Evolutionary conservation across 306 rosid species (phyloP), one percentile per base, ranked within the genome.

Genomic region (Luffa aegyptiaca): DNA sequence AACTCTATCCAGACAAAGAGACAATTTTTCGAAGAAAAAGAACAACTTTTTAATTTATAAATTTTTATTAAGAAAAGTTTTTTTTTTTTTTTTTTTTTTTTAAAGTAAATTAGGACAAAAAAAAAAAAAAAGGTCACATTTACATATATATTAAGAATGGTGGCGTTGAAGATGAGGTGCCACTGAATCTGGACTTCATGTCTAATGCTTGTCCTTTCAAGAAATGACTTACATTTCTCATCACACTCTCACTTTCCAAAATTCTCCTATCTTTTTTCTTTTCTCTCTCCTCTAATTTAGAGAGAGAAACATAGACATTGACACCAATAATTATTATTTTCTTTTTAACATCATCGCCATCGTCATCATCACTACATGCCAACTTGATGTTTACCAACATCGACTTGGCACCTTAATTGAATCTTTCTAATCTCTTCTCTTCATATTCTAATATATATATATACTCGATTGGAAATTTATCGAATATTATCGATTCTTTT

Each of bases 121-220:
- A 55, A 5, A 39, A 39, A 39, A 16, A 55, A 5, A 5, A 3
- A 2, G n/a, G 59, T 55, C 3, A 46, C 2, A 46, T 10, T 46
- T 46, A 46, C 14, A 11, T 46, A 46, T 9, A 46, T 46, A 46
- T 46, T 51, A 21, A 59, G 35, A 10, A 55, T 17, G 62, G 62
- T 26, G 16, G 68, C 14, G 11, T 31, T 31, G 39, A 21, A 39
- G 20, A 63, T 12, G 70, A 33, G n/a, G 44, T 35, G 45, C 71
- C 71, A 64, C 36, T 68, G 75, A 68, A 68, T 68, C 36, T 68
- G 8, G 75, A 68, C 75, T 68, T 68, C 75, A n/a, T 68, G 35
- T 41, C 6, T 9, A 8, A 41, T 68, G 20, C 17, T 68, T 64
- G 45, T 36, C 72, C 72, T 64, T 14, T 64, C 71, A 64, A 36